phyloP scores from a whole-genome alignment of 441 rosid genomes.

The Arabidopsis lyrata region DNA sequence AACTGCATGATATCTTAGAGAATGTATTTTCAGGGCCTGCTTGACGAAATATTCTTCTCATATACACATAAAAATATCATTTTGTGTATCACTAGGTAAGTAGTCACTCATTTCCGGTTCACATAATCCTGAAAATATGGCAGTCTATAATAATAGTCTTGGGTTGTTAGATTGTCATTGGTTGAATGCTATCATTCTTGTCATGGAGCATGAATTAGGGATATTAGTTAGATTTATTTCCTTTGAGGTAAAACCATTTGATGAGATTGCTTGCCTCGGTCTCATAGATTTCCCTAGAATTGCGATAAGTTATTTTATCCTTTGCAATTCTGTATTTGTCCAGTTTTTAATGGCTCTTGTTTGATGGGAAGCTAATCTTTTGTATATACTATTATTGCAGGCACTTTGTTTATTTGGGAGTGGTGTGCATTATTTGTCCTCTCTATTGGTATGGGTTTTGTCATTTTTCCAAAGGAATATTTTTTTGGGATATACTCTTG shows the following conservation, averaged over 20 bases:
- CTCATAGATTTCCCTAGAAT: not conserved
- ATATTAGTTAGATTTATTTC: slow-evolving; percentile 10
- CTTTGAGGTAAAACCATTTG: slow-evolving; percentile 4
- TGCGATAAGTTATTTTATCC: not conserved
- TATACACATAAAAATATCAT: slow-evolving; percentile 13
- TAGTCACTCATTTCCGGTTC: slow-evolving; percentile 20
- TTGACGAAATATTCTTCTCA: slow-evolving; percentile 27
- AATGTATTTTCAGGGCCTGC: slow-evolving; percentile 46
- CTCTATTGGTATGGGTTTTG: slow-evolving; percentile 26
- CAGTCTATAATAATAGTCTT: not conserved
- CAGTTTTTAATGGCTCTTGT: not conserved
- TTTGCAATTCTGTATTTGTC: not conserved
- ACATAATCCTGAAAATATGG: slow-evolving; percentile 2
- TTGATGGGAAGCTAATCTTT: slow-evolving; percentile 21
- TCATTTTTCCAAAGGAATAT: not conserved
- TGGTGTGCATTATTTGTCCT: slow-evolving; percentile 29
- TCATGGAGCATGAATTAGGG: slow-evolving; percentile 12
- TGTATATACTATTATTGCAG: slow-evolving; percentile 32
- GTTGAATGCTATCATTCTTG: not conserved
- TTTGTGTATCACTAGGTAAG: slow-evolving; percentile 39
- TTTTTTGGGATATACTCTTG: slow-evolving; percentile 35
- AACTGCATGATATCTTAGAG: slow-evolving; percentile 83
- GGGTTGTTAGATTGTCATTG: slow-evolving; percentile 7
- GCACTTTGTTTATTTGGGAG: slow-evolving; percentile 39
- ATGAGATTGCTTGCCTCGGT: not conserved